These are phyloP conservation scores for Camellia oleifera DNA, from an alignment of 179 eudicot species.

Conservation along the genomic window DNA sequence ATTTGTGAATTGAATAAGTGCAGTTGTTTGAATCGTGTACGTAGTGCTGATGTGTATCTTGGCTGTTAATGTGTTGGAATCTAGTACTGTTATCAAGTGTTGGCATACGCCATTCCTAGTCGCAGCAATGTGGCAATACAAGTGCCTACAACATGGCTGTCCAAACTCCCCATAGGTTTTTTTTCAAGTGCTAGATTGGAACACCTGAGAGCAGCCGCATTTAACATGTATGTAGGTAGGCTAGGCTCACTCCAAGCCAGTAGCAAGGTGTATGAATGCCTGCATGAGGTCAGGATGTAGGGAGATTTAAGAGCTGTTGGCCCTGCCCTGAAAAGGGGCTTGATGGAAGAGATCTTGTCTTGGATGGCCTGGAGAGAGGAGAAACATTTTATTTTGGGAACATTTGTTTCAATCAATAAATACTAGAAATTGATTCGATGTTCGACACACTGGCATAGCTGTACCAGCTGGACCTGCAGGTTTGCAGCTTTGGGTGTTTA, in stretches of 20 bases:
- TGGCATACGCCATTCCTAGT: not conserved
- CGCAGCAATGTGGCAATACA: not conserved
- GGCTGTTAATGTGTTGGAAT: not conserved
- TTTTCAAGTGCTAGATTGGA: not conserved
- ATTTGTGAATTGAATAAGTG: not conserved
- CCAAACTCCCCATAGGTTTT: not conserved
- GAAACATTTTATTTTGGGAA: not conserved
- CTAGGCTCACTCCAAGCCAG: not conserved
- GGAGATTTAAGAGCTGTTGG: slow-evolving; percentile 5
- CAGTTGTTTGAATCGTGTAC: slow-evolving; percentile 5
- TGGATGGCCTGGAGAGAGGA: not conserved
- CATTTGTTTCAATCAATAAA: not conserved
- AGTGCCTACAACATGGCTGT: not conserved
- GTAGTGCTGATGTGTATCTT: not conserved
- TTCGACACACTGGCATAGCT: no score
- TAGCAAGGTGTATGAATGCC: not conserved
- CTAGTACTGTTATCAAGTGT: not conserved
- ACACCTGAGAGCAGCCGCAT: not conserved
- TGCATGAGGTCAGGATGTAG: not conserved
- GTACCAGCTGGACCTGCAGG: no score
- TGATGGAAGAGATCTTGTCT: not conserved
- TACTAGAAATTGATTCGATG: not conserved
- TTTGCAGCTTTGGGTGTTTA: no score
- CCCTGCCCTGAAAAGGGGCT: not conserved
- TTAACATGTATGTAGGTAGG: not conserved